A percentile compares a stretch with the other conserved stretches of the same genome.
Conservation (phyloP, 2,329 filamentous ascomycete genomes). For the Fusarium subglutinans region DNA sequence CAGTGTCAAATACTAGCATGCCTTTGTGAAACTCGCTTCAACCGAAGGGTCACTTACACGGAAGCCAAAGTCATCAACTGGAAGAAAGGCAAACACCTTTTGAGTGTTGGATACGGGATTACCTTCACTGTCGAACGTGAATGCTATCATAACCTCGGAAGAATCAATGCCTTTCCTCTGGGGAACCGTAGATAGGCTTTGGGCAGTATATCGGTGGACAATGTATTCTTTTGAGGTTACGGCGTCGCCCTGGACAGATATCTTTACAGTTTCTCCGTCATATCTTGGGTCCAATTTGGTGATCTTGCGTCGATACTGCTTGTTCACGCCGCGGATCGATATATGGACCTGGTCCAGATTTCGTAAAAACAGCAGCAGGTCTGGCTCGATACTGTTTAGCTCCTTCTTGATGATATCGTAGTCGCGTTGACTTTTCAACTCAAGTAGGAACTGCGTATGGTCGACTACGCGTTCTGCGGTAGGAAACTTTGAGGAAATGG, state of each 20-base stretch:
- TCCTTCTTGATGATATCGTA: not conserved
- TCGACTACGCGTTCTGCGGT: not conserved
- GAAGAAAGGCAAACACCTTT: not conserved
- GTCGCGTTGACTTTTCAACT: not conserved
- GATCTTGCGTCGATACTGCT: not conserved
- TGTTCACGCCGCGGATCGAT: not conserved
- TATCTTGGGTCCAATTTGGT: not conserved
- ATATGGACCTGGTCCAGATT: not conserved
- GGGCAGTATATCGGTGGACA: not conserved
- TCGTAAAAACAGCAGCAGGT: not conserved
- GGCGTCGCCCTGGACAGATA: not conserved
- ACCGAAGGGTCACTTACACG: not conserved
- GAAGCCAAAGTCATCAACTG: not conserved
- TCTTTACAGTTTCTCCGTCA: not conserved
- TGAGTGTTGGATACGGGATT: not conserved
- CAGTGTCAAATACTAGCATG: no score
- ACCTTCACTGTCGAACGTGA: not conserved
- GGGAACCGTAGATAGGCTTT: not conserved
- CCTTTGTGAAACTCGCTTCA: not conserved
- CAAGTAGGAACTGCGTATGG: not conserved
- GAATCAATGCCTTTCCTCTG: not conserved
- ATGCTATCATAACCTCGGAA: not conserved
- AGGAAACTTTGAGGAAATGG: not conserved
- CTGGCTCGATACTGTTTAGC: not conserved
- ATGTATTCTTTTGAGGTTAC: not conserved